Percentiles rank a stretch among this genome's conserved stretches.
Evolutionary conservation across 495 filamentous ascomycete species (phyloP).

Genomic region (Neurospora intermedia): DNA sequence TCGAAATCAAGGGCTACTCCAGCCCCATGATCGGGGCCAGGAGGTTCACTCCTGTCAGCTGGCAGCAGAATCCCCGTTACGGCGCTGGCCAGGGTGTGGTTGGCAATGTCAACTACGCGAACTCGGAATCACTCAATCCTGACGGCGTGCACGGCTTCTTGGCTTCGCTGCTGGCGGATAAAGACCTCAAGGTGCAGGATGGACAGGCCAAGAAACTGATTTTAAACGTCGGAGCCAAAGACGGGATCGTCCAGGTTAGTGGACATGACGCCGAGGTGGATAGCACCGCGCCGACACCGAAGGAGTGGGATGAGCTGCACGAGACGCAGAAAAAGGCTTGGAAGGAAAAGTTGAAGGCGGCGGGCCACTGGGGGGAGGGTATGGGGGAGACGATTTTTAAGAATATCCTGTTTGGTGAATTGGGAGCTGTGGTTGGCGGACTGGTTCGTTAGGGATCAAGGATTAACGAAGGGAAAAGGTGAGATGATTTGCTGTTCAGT

Average conservation of each 20-base stretch:
- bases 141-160: not conserved
- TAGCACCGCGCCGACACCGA: constrained; percentile 20
- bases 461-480: not conserved
- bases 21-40: constrained; percentile 44
- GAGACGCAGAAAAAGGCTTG: constrained; percentile 49
- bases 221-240: constrained; percentile 12
- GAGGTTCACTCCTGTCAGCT: constrained; percentile 14
- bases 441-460: constrained; percentile 25
- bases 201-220: constrained; percentile 5
- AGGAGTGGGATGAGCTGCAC: constrained; percentile 56
- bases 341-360: constrained; percentile 55
- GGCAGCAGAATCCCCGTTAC: constrained; percentile 10
- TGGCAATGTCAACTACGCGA: not conserved
- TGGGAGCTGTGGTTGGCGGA: constrained; percentile 45
- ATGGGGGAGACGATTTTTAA: constrained; percentile 64
- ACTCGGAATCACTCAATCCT: not conserved
- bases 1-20: constrained; percentile 54
- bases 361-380: constrained; percentile 61
- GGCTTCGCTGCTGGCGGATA: not conserved
- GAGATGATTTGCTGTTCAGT: not conserved
- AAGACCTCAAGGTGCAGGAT: not conserved
- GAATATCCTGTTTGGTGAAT: constrained; percentile 64
- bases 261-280: constrained; percentile 35
- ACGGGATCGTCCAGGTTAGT: constrained; percentile 20
- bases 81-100: not conserved